Evolutionary conservation across 2,329 filamentous ascomycete species (phyloP), one percentile per base, ranked within the genome.

Genomic region (Ascosphaera apis): DNA sequence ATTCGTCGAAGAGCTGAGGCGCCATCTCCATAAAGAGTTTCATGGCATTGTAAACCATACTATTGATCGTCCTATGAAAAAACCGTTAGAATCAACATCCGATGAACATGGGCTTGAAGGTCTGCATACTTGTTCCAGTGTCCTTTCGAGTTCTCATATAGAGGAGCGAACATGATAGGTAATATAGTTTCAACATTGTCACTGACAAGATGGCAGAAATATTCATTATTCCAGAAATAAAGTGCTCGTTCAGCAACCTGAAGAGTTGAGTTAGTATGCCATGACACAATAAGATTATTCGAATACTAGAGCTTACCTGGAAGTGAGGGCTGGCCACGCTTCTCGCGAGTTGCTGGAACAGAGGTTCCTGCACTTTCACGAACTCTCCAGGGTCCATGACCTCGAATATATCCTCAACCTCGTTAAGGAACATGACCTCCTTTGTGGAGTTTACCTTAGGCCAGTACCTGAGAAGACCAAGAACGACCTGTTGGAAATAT

Each of bases 1-100:
- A 98, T 52, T 98, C 88, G 47, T 98, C 88, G 48, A 98, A 98
- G 15, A 98, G 69, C 54, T 93, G 84, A 7, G 88, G 88, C 54
- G 95, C 95, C 50, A 98, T 93, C 55, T 98, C 88, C 88, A 98
- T 98, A 57, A 98, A 98, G 27, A 98, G 69, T 56, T 98, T 98
- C 88, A 98, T 95, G 39, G 88, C 88, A 50, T 95, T 98, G 56
- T 95, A 95, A 8, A 98, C 88, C 86, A 98, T 95, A 53, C 88
- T 88, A 52, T 98, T 88, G 45, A 98, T 98, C 5, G 88, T 98
- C 49, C 88, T 95, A 36, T 19, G 16, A n/a, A 44, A 2, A 5
- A 35, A 7, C 11, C 16, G 42, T 63, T 48, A 64, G 57, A 37
- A 39, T 37, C 19, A 13, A n/a, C n/a, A n/a, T 21, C 9, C 19